Base-by-base conservation (phyloP, 257 asterid species). In the Scutellaria baicalensis region DNA sequence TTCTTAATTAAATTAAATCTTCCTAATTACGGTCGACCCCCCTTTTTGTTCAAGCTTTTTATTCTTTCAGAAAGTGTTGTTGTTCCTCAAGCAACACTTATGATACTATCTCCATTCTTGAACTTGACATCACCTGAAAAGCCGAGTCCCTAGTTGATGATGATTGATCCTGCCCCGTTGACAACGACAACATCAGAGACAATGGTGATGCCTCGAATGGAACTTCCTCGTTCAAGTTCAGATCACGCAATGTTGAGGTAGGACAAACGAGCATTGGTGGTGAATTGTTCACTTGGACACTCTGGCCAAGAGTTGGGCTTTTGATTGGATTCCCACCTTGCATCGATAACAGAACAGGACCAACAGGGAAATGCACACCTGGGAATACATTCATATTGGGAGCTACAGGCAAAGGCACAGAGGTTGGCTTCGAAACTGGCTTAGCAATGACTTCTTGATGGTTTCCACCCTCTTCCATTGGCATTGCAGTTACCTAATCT, bases 131-230 rank as follows among this genome's bases (percentile, higher is more conserved):
- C 38, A 12, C 78, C 63, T 49, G 77, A 61, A 66, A 67, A 63
- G 63, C 48, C 0, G 78, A 56, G 43, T 38, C 76, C 78, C 77
- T 68, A 3, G 71, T 33, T 17, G 80, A 55, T 17, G 80, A 55
- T 31, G 88, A 45, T 33, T 78, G 87, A 44, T 69, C 75, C 17
- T 71, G 75, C 52, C 81, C 84, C 5, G 74, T 71, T 31, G 92
- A 78, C 67, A 91, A 62, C 0, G 96, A 83, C 71, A 91, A 65
- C 77, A 83, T 78, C 85, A 88, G 69, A 44, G 95, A 87, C 72
- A 84, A 13, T 1, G 83, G 71, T 1, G 83, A 59, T 61, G 85
- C 68, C 60, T 80, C 89, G 17, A 47, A 8, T 16, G 59, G 69
- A 51, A 68, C 58, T 64, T 74, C 77, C 64, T 73, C 76, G 9